phyloP scores from a whole-genome alignment of 1,139 yeast genomes.

The Hanseniaspora sp. region DNA sequence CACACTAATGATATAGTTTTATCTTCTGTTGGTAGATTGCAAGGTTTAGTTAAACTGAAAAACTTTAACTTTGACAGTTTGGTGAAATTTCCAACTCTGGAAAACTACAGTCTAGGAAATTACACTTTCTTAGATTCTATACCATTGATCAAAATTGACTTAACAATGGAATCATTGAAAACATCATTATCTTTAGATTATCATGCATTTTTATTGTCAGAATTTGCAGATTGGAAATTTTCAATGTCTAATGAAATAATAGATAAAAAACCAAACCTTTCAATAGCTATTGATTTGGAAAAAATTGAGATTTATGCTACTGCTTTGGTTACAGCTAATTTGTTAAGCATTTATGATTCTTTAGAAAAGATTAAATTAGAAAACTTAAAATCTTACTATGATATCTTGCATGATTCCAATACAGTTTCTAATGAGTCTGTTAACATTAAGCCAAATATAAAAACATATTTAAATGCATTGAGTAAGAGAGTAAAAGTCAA shows the following conservation, averaged over 20 bases:
- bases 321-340: constrained; percentile 72
- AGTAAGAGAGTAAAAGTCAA: constrained; percentile 51
- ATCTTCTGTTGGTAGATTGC: constrained; percentile 62
- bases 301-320: constrained; percentile 57
- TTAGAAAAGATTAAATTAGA: constrained; percentile 64
- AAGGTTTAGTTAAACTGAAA: constrained; percentile 49
- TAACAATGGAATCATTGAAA: constrained; percentile 47
- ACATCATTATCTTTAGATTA: constrained; percentile 66
- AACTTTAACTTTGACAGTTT: constrained; percentile 51
- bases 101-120: constrained; percentile 47
- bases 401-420: constrained; percentile 37
- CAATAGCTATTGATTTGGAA: constrained; percentile 46
- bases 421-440: constrained; percentile 20
- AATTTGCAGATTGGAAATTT: constrained; percentile 40
- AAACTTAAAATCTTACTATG: constrained; percentile 58
- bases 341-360: constrained; percentile 66
- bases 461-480: constrained; percentile 19
- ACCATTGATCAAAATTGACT: constrained; percentile 41
- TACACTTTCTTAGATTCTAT: constrained; percentile 23
- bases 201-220: constrained; percentile 65
- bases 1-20: constrained; percentile 49
- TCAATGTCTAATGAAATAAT: constrained; percentile 62
- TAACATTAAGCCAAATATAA: constrained; percentile 22
- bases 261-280: constrained; percentile 37
- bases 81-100: constrained; percentile 33